Evolutionary conservation across 2,329 filamentous ascomycete genomes (phyloP), one percentile per base, ranked within the genome.

Genomic region (Neofusicoccum cordaticola): DNA sequence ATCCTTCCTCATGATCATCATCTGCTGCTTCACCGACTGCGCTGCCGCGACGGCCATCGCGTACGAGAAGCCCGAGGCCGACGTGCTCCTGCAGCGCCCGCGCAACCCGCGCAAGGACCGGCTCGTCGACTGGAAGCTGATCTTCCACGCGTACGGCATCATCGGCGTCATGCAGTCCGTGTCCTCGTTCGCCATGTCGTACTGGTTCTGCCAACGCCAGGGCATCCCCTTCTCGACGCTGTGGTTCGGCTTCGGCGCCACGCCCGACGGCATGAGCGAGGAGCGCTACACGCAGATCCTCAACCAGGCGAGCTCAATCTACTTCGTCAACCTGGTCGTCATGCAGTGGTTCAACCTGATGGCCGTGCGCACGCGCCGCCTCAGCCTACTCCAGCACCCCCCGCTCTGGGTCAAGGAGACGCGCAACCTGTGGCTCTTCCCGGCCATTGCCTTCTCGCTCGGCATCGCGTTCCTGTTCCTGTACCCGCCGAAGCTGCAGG

Each of bases 311-410:
- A 89, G 85, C 42, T 90, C 87, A 15, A 88, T 94, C 66, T 93
- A 93, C 76, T 93, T 93, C 70, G 85, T 93, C 69, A 93, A 88
- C 66, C 79, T 94, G 22, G 90, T 94, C 2, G 87, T 93, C 56
- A 92, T 93, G 89, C 89, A 91, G 81, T 88, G 88, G 82, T 92
- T 92, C 81, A 91, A 90, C 72, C 80, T 93, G 3, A 84, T 93
- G 71, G 86, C 87, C 1, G 82, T 90, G 4, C 83, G 90, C 15
- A 93, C 82, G 68, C 69, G 80, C 72, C 72, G 84, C 72, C 65
- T 87, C 70, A 79, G 85, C 63, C 85, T 93, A 68, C 87, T 93
- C 74, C 88, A 91, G 72, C 90, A 93, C 69, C 86, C 88, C 2
- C 90, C 90, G 0, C 67, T 85, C 7, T 87, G 89, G 75, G 89